These are phyloP conservation scores for Talaromyces thailandensis DNA, from an alignment of 495 filamentous ascomycete species.

Conservation along the genomic window DNA sequence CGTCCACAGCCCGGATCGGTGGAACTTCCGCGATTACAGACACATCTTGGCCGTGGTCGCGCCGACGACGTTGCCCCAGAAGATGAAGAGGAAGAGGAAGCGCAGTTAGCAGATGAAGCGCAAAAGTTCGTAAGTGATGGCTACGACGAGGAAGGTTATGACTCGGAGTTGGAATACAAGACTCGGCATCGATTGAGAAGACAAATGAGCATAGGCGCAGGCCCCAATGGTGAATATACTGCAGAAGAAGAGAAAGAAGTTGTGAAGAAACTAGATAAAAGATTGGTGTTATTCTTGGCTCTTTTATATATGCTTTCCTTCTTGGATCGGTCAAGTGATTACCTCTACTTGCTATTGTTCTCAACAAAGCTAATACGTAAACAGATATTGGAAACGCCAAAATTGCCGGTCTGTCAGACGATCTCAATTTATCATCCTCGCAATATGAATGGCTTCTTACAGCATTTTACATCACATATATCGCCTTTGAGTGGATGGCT, in stretches of 20 bases:
- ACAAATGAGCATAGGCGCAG: background rate
- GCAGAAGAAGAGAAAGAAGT: slow-evolving; percentile 65
- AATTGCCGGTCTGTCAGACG: slow-evolving; percentile 61
- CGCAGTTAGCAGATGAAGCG: background rate
- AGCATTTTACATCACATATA: slow-evolving; percentile 63
- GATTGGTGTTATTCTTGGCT: slow-evolving; percentile 71
- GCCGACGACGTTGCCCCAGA: background rate
- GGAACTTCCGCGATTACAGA: slow-evolving; percentile 24
- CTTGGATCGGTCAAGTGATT: slow-evolving; percentile 58
- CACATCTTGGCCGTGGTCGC: slow-evolving; percentile 19
- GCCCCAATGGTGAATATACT: slow-evolving; percentile 44
- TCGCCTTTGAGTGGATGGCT: slow-evolving; percentile 66
- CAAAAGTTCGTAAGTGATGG: slow-evolving; percentile 12
- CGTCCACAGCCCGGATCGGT: slow-evolving; percentile 9
- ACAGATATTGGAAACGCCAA: slow-evolving; percentile 73
- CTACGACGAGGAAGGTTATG: slow-evolving; percentile 19
- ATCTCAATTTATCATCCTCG: slow-evolving; percentile 46
- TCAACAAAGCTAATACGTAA: slow-evolving; percentile 5
- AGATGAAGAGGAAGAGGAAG: background rate
- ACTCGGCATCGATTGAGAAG: slow-evolving; percentile 10
- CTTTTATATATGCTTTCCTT: slow-evolving; percentile 76
- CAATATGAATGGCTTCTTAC: slow-evolving; percentile 63
- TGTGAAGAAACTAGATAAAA: slow-evolving; percentile 62
- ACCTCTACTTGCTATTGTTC: background rate
- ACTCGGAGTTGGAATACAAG: slow-evolving; percentile 23